Evolutionary conservation across 768 basidiomycete species (phyloP), one percentile per base, ranked within the genome.

Genomic region (Infundibulicybe gibba): DNA sequence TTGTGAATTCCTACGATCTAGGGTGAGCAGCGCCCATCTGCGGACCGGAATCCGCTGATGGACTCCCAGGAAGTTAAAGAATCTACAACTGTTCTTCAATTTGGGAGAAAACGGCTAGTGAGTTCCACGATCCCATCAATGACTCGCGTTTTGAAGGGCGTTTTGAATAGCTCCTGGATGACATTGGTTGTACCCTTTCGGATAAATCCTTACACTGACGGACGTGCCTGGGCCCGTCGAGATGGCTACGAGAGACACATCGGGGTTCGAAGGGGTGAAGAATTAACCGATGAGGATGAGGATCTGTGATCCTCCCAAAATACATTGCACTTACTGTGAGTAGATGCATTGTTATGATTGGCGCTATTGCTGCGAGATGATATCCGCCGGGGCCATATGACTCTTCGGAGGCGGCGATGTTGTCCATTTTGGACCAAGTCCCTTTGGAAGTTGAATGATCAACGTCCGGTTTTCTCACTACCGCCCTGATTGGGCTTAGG

Each of bases 1-100:
- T 94, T 57, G 74, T 91, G 10, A 97, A 97, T 57, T 92, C 88
- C 2, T 99, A 93, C 60, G 90, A 98, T 61, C 69, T 95, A 3
- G 95, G 94, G 79, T 85, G 8, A 25, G 25, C 25, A 25, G 25
- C 25, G 8, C 4, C 25, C 8, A 25, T 25, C 8, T 25, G 25
- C 25, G 25, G 25, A 25, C 25, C 25, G 25, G 25, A 25, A 4
- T 3, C 25, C 25, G 25, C 25, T 25, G 14, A 38, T 38, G 14
- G 3, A 19, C 35, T 3, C 15, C 13, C 57, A 80, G 80, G 19
- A 75, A 71, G 57, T 65, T 69, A 43, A 74, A 72, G 56, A 98
- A 99, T 60, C 66, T 97, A 9, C 65, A 76, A 51, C 61, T 91
- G 15, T 97, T 95, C 59, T 95, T 98, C 68, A 97, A 97, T 56